phyloP scores from a whole-genome alignment of 176 grass and related monocot species.

The Canna indica region DNA sequence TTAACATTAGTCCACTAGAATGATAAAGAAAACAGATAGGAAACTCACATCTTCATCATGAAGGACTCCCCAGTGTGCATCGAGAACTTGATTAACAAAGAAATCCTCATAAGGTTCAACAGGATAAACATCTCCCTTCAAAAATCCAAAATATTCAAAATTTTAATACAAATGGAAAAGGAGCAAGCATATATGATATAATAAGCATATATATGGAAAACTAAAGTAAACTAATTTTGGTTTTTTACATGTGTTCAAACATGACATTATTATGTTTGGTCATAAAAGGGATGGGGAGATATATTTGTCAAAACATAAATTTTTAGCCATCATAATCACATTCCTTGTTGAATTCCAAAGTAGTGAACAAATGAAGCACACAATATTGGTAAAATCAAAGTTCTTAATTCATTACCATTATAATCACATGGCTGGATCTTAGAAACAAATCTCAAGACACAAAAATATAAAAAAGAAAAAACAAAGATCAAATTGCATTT shows the following conservation, averaged over 20 bases:
- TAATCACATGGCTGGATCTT: neutral
- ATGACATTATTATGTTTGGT: neutral
- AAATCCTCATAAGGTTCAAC: conserved; percentile 56
- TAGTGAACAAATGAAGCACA: neutral
- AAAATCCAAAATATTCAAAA: conserved; percentile 17
- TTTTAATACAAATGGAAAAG: neutral
- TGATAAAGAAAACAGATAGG: neutral
- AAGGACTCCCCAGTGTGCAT: conserved; percentile 75
- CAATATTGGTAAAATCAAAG: neutral
- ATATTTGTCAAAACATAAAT: neutral
- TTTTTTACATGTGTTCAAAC: neutral
- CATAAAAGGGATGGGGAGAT: neutral
- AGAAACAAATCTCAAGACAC: neutral
- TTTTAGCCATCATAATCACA: neutral
- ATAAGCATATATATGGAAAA: neutral
- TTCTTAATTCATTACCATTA: neutral
- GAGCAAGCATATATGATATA: neutral
- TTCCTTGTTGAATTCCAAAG: neutral
- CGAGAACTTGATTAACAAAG: conserved; percentile 54
- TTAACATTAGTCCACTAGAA: neutral
- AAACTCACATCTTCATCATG: conserved; percentile 45
- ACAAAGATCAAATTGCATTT: neutral
- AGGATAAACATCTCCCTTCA: conserved; percentile 69
- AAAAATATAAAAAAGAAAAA: neutral
- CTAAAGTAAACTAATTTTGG: neutral